A percentile compares a stretch with the other conserved stretches of the same genome.
Evolutionary conservation across 2,329 filamentous ascomycete genomes (phyloP).

Genomic region (Epichloe aotearoae): DNA sequence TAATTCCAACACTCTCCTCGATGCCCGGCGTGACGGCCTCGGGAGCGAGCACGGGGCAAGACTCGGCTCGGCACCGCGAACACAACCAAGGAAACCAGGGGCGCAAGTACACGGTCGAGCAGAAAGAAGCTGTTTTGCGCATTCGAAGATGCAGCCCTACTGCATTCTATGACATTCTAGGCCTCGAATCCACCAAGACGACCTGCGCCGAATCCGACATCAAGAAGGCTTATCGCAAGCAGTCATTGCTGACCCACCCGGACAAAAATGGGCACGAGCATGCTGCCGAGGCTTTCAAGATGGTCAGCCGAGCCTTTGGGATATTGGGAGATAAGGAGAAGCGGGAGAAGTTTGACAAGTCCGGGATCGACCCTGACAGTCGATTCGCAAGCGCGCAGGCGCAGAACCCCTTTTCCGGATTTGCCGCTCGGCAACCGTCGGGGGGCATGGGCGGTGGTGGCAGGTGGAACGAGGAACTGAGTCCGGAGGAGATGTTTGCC

Average conservation of each 20-base stretch:
- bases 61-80: conserved; percentile 37
- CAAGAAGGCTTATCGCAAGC: conserved; percentile 95
- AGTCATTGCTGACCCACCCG: conserved; percentile 87
- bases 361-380: conserved; percentile 84
- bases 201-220: conserved; percentile 71
- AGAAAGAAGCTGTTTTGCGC: conserved; percentile 81
- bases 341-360: conserved; percentile 67
- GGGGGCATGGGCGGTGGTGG: conserved; percentile 37
- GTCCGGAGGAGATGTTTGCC: conserved; percentile 91
- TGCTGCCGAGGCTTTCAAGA: conserved; percentile 96
- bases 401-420: conserved; percentile 48
- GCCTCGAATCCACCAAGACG: conserved; percentile 49
- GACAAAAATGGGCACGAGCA: conserved; percentile 97
- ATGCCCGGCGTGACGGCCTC: conserved; percentile 38
- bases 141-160: conserved; percentile 75
- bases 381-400: conserved; percentile 57
- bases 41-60: conserved; percentile 35
- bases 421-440: conserved; percentile 32
- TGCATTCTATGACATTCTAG: conserved; percentile 91
- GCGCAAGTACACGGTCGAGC: conserved; percentile 72
- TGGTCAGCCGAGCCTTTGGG: conserved; percentile 89
- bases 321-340: conserved; percentile 90
- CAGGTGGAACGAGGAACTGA: conserved; percentile 84
- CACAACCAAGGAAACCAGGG: conserved; percentile 67
- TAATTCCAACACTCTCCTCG: conserved; percentile 2